Evolutionary conservation across 2,329 filamentous ascomycete species (phyloP).

Genomic region (Periconia sp.): DNA sequence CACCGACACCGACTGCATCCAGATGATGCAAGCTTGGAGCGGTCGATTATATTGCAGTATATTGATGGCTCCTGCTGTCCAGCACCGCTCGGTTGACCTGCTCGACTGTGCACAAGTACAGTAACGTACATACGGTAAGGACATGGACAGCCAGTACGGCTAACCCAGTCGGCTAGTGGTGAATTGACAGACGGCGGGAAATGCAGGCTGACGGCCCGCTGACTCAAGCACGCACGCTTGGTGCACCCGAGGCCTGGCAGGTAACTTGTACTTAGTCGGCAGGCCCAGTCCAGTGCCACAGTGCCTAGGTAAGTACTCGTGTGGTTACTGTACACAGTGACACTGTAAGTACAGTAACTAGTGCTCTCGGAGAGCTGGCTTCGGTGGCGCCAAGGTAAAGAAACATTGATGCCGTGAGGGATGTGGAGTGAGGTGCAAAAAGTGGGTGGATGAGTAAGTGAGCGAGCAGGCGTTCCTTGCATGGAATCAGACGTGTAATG

Average conservation of each 20-base stretch:
- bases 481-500: too few species aligned
- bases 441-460: too few species aligned
- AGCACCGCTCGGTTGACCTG: neutral
- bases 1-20: neutral
- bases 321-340: too few species aligned
- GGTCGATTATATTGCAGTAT: neutral
- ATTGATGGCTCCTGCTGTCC: neutral
- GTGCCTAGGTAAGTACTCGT: too few species aligned
- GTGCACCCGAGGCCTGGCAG: conserved; percentile 18
- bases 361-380: too few species aligned
- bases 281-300: too few species aligned
- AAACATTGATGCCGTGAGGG: too few species aligned
- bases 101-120: neutral
- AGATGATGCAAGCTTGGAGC: neutral
- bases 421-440: too few species aligned
- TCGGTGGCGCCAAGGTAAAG: too few species aligned
- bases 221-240: conserved; percentile 22
- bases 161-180: neutral
- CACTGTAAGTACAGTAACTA: conserved; percentile 17
- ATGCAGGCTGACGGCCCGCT: conserved; percentile 31
- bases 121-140: too few species aligned
- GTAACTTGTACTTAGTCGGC: too few species aligned
- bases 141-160: neutral
- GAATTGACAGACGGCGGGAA: conserved; percentile 6
- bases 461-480: conserved; percentile 42